Conservation (phyloP, 805 yeast genomes). For the Metschnikowia vanudenii region DNA sequence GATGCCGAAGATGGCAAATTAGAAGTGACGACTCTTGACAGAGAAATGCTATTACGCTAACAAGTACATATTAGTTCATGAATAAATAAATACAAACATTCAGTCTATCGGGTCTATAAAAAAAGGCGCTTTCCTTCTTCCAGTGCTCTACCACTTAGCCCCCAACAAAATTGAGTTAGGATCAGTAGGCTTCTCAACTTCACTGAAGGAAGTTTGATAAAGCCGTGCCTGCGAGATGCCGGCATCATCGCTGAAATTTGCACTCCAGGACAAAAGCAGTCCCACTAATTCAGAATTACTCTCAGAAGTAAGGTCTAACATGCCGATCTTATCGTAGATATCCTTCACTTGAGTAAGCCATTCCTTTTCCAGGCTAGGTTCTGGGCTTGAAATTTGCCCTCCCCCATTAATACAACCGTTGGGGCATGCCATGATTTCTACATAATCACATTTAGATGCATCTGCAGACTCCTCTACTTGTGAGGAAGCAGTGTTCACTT, state of each 20-base stretch:
- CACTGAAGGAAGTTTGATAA: slow-evolving; percentile 46
- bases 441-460: slow-evolving; percentile 69
- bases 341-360: slow-evolving; percentile 43
- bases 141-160: slow-evolving; percentile 49
- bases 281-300: slow-evolving; percentile 15
- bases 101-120: neutral
- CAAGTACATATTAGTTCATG: no score
- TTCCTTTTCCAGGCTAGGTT: slow-evolving; percentile 36
- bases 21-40: no score
- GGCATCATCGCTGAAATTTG: slow-evolving; percentile 29
- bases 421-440: slow-evolving; percentile 98
- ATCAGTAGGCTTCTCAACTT: slow-evolving; percentile 53
- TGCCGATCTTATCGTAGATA: slow-evolving; percentile 34
- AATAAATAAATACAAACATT: neutral
- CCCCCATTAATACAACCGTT: slow-evolving; percentile 98
- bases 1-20: slow-evolving; percentile 1
- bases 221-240: slow-evolving; percentile 37
- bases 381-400: slow-evolving; percentile 68
- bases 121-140: neutral
- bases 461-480: slow-evolving; percentile 43
- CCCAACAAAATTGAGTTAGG: slow-evolving; percentile 48
- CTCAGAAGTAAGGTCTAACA: slow-evolving; percentile 15
- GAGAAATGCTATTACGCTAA: no score
- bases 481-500: slow-evolving; percentile 7
- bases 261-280: slow-evolving; percentile 32